Evolutionary conservation across 2,329 filamentous ascomycete species (phyloP).

Genomic region (Fusarium newnesense): DNA sequence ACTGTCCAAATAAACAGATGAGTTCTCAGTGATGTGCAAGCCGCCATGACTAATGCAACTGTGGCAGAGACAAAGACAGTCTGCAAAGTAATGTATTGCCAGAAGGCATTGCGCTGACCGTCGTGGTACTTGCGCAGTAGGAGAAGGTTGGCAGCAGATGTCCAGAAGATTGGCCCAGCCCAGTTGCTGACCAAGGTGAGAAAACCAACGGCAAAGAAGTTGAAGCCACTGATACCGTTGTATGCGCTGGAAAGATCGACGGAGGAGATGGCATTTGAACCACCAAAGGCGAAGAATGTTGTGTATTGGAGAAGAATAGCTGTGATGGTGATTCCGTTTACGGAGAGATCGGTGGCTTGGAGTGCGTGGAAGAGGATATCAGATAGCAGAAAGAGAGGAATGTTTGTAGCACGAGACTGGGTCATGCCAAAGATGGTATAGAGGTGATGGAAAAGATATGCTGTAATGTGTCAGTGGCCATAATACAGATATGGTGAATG

Average conservation of each 20-base stretch:
- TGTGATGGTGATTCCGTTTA: conserved; percentile 72
- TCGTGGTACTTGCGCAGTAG: conserved; percentile 55
- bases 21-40: conserved; percentile 83
- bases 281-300: conserved; percentile 90
- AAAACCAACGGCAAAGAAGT: conserved; percentile 80
- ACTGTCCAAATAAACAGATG: conserved; percentile 99
- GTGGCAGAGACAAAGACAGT: conserved; percentile 77
- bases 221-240: conserved; percentile 88
- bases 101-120: conserved; percentile 49
- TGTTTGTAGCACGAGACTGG: conserved; percentile 85
- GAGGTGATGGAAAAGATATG: conserved; percentile 71
- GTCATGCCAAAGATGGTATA: conserved; percentile 84
- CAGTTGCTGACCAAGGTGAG: conserved; percentile 92
- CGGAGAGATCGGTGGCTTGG: conserved; percentile 57
- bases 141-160: conserved; percentile 70
- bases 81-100: conserved; percentile 68
- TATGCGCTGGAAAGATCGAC: conserved; percentile 95
- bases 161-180: conserved; percentile 91
- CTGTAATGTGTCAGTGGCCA: conserved; percentile 36
- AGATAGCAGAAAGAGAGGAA: conserved; percentile 85
- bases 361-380: conserved; percentile 66
- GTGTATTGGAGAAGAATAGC: conserved; percentile 81
- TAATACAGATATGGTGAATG: neutral
- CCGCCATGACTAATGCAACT: conserved; percentile 82
- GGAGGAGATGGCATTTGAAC: conserved; percentile 95